Base-by-base conservation (phyloP, 1,284 basidiomycete genomes). In the Anthracocystis walkeri region DNA sequence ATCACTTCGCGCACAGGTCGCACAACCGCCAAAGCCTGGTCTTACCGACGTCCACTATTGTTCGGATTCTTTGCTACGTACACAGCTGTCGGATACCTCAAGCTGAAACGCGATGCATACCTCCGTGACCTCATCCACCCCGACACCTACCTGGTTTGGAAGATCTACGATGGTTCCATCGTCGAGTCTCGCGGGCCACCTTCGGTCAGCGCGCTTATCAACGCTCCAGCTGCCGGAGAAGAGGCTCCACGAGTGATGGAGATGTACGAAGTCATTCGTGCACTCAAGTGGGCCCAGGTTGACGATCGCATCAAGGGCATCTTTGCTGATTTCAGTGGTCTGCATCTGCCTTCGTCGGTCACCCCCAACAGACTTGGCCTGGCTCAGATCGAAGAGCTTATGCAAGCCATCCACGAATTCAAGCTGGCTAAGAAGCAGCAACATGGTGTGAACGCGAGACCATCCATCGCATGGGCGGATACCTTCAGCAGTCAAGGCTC, bases 381-480 rank as follows among this genome's bases (percentile, higher is more conserved):
- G 7, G 86, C 86, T 0, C 87, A 87, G 72, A 78, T 87, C 52
- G 87, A 87, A 71, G 87, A 87, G 69, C 76, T 87, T 12, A 81
- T 85, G 51, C 82, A 84, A 44, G 85, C 86, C 2, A 72, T 87
- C 27, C 72, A 84, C 64, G 85, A 86, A 45, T 83, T 87, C 58
- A 85, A 84, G 58, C 45, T 73, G 10, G 77, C 79, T 51, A 87
- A 87, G 75, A 77, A 80, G 27, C 79, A 84, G 51, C 77, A 83
- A 46, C 73, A 86, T 7, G 72, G 76, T 20, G 53, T 64, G 11
- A 77, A 82, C 42, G 71, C 61, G 51, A 70, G 29, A 35, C 65
- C 83, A 0, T 85, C 84, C 3, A 80, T 87, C 14, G 87, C 87
- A 1, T 87, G 86, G 82, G 80, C 85, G 2, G 87, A 87, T 49